Evolutionary conservation across 202 grass and related monocot genomes (phyloP), one percentile per base, ranked within the genome.

Genomic region (Digitaria exilis): DNA sequence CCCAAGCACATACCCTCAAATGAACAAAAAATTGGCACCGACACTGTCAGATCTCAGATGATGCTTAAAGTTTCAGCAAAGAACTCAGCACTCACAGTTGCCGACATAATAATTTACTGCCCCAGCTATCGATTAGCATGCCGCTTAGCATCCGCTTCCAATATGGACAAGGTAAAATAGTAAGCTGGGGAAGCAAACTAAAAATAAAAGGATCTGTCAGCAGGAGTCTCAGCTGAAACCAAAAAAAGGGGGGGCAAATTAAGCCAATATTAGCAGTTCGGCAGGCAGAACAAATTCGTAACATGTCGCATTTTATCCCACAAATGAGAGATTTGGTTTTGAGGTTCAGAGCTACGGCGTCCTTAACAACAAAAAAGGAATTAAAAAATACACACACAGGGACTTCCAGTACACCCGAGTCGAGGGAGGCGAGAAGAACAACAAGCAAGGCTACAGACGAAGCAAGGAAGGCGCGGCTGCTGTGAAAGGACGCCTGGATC

Each of bases 31-130:
- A 31, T 73, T 80, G 34, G 25, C 68, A 80, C 19, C 19, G 70
- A 58, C 87, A 59, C n/a, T 70, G 68, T 45, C 70, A 91, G 86
- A 91, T 94, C 86, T 85, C 46, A 65, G 71, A 55, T 80, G 80
- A 75, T 91, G 50, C 75, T 87, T 62, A 24, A 65, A 81, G 71
- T 52, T 65, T 82, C 65, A 77, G 73, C 29, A 94, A 87, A 83
- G 58, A 87, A 63, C 59, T 48, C n/a, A 25, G 30, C 49, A 59
- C 48, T 58, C 26, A 71, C 42, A 80, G n/a, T 59, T 44, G 66
- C 41, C 41, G 57, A 84, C 71, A 81, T 44, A 80, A 81, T 31
- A 75, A 91, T 84, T 25, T 84, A 72, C 56, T 78, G 46, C 28
- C 72, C 60, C 66, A 14, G 5, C 18, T 43, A 52, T 72, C 45